phyloP scores from a whole-genome alignment of 257 asterid species.

The Nicotiana otophora region DNA sequence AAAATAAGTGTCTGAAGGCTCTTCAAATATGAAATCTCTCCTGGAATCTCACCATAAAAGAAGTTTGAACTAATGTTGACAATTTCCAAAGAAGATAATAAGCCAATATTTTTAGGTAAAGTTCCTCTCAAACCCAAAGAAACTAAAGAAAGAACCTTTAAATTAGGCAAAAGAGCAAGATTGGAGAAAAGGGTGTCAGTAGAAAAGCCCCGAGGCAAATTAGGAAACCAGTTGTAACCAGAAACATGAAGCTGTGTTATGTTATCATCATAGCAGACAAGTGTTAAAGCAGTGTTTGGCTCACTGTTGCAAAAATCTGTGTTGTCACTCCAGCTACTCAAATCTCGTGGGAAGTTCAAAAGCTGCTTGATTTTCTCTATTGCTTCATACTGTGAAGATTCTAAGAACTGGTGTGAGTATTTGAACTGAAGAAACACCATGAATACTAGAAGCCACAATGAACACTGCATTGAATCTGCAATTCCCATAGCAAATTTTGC shows the following conservation, averaged over 20 bases:
- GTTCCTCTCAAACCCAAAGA: conserved; percentile 68
- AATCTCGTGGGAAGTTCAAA: conserved; percentile 51
- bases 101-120: conserved; percentile 52
- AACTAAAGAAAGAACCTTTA: conserved; percentile 67
- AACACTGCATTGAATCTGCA: not conserved
- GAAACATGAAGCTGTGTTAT: conserved; percentile 68
- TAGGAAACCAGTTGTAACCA: conserved; percentile 44
- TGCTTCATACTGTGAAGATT: conserved; percentile 48
- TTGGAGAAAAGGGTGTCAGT: conserved; percentile 37
- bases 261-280: conserved; percentile 69
- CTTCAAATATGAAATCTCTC: conserved; percentile 42
- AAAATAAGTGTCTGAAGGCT: conserved; percentile 59
- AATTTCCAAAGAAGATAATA: conserved; percentile 59
- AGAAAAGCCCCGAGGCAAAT: conserved; percentile 40
- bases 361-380: conserved; percentile 52
- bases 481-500: not conserved
- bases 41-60: conserved; percentile 56
- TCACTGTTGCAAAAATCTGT: conserved; percentile 51
- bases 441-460: conserved; percentile 13
- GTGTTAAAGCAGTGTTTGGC: conserved; percentile 47
- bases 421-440: conserved; percentile 26
- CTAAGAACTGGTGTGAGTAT: conserved; percentile 40
- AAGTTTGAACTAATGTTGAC: conserved; percentile 59
- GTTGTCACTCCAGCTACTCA: conserved; percentile 47
- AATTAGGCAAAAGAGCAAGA: conserved; percentile 47